These are phyloP conservation scores for Russula virescens DNA, from an alignment of 768 basidiomycete species.

Conservation along the genomic window DNA sequence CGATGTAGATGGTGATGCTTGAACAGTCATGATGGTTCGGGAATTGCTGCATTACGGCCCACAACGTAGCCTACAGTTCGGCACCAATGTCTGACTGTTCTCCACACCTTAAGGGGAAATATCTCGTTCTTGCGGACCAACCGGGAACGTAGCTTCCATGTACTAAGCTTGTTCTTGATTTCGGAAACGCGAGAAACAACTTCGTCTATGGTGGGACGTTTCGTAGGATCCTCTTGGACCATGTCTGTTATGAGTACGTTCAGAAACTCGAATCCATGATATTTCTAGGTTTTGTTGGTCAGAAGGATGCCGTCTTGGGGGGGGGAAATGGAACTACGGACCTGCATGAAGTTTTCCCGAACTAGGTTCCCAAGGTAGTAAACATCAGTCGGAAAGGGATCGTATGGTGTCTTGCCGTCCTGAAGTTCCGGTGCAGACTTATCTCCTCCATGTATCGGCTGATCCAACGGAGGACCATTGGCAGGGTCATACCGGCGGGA, in stretches of 20 bases:
- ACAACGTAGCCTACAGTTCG: not conserved
- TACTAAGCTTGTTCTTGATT: not conserved
- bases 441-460: slow-evolving; percentile 26
- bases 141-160: not conserved
- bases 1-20: no score
- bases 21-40: not conserved
- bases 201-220: slow-evolving; percentile 31
- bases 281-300: not conserved
- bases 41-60: not conserved
- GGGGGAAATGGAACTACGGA: not conserved
- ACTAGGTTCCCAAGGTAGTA: slow-evolving; percentile 29
- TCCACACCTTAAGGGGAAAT: not conserved
- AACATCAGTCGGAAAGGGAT: slow-evolving; percentile 28
- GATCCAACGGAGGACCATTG: slow-evolving; percentile 9
- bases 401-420: not conserved
- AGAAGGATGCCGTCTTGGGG: not conserved
- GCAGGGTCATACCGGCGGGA: slow-evolving; percentile 23
- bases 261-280: slow-evolving; percentile 9
- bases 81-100: not conserved
- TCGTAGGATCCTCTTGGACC: slow-evolving; percentile 32
- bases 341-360: slow-evolving; percentile 15
- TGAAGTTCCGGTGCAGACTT: slow-evolving; percentile 27
- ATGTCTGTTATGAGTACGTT: slow-evolving; percentile 28
- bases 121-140: not conserved
- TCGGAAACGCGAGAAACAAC: slow-evolving; percentile 27